Percentiles rank a stretch among this genome's conserved stretches.
Conservation (phyloP, 805 yeast species). For the Suhomyces sp. region DNA sequence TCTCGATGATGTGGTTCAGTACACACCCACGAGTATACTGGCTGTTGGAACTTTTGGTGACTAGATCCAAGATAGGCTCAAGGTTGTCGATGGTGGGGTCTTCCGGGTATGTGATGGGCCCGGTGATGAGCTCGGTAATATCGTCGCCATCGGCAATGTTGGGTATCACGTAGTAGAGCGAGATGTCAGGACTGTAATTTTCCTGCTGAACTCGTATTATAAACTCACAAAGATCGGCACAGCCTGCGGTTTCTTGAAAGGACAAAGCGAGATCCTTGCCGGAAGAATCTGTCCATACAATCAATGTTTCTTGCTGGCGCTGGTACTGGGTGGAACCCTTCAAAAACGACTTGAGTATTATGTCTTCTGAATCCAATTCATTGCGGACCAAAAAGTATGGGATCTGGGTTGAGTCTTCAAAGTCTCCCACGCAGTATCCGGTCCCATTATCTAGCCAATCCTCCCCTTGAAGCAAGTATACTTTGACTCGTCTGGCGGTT, state of each 20-base stretch:
- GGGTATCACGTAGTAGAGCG: conserved; percentile 64
- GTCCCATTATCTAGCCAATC: conserved; percentile 93
- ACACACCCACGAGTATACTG: conserved; percentile 62
- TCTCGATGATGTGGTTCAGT: conserved; percentile 51
- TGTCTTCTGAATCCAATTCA: conserved; percentile 59
- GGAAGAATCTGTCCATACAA: conserved; percentile 88
- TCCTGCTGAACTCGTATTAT: conserved; percentile 64
- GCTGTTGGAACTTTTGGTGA: conserved; percentile 61
- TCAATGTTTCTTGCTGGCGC: conserved; percentile 89
- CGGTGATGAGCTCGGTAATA: conserved; percentile 73
- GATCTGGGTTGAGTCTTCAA: conserved; percentile 31
- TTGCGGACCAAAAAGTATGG: conserved; percentile 72
- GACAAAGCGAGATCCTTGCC: conserved; percentile 79
- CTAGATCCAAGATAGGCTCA: conserved; percentile 48
- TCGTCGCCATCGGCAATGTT: conserved; percentile 38
- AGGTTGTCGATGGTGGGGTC: conserved; percentile 53
- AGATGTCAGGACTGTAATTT: conserved; percentile 56
- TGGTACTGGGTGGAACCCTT: conserved; percentile 81
- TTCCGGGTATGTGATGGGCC: conserved; percentile 70
- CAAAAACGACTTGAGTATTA: conserved; percentile 62
- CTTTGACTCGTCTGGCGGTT: conserved; percentile 78
- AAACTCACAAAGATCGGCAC: conserved; percentile 79
- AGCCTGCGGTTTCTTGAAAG: conserved; percentile 89
- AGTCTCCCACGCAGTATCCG: conserved; percentile 80
- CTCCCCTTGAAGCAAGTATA: conserved; percentile 77